Base-by-base conservation (phyloP, 768 basidiomycete genomes). In the Rhodotorula taiwanensis region DNA sequence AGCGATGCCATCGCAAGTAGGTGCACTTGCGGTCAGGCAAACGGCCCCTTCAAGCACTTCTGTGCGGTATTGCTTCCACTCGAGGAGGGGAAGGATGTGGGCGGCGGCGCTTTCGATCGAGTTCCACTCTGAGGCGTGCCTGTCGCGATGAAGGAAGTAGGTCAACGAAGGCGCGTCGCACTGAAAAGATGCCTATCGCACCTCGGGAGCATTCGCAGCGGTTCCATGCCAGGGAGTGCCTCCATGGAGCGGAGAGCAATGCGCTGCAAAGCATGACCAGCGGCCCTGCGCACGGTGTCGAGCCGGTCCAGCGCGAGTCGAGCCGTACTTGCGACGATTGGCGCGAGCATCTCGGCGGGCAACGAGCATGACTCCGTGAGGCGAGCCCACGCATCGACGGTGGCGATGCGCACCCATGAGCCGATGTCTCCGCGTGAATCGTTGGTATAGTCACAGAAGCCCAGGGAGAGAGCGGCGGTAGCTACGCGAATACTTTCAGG, bases 341-440 rank as follows among this genome's bases (percentile, higher is more conserved):
- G 42, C 25, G 23, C n/a, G 78, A 72, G 18, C 75, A 15, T 47
- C 71, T 68, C 86, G 79, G 6, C 89, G 71, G 30, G 81, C 77
- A 70, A 80, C 77, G 48, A 81, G 77, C 61, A 84, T 76, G 13
- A n/a, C n/a, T n/a, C n/a, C n/a, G n/a, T n/a, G n/a, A n/a, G 78
- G 76, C 23, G 83, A 79, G n/a, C n/a, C 58, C 92, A 76, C 15
- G 86, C 86, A 50, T 79, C 79, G 54, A 92, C 81, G 71, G 86
- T 88, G 4, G 84, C 83, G 11, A 87, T 81, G 66, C 94, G 87
- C 55, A 92, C 82, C 91, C 92, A 95, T 4, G 94, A 97, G 45
- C 94, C 94, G 42, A 99, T 87, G 73, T 99, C 95, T 7, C 94
- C 94, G 68, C 94, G 84, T 74, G 95, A 88, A 74, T 99, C 94